Percentiles rank a stretch among this genome's conserved stretches.
These are phyloP conservation scores for Melampsora larici-populina DNA, from an alignment of 1,284 basidiomycete genomes.

Conservation along the genomic window DNA sequence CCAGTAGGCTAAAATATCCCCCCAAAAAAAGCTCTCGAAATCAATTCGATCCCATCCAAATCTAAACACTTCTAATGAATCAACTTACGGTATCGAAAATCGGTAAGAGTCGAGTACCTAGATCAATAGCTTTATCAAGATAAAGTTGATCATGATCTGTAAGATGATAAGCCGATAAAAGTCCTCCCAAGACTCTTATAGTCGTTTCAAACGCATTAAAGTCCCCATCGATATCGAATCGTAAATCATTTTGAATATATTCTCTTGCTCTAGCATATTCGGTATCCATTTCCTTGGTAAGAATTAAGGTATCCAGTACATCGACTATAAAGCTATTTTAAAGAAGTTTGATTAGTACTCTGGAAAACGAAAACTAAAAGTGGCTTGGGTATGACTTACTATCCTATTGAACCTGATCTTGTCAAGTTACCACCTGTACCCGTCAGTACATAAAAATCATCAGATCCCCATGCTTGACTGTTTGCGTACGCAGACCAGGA, in stretches of 20 bases:
- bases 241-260: conserved; percentile 62
- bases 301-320: conserved; percentile 32
- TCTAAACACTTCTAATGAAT: too few species aligned
- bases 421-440: conserved; percentile 27
- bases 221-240: conserved; percentile 72
- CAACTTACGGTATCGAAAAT: conserved; percentile 66
- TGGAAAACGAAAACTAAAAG: neutral
- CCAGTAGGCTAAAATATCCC: conserved; percentile 60
- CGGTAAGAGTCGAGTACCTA: conserved; percentile 79
- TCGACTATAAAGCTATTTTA: conserved; percentile 39
- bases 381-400: neutral
- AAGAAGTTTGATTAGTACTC: neutral
- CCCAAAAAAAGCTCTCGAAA: too few species aligned
- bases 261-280: conserved; percentile 16
- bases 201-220: conserved; percentile 92
- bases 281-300: conserved; percentile 22
- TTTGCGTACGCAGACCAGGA: conserved; percentile 27
- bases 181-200: conserved; percentile 74
- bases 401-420: conserved; percentile 10
- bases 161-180: conserved; percentile 78
- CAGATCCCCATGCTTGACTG: conserved; percentile 41
- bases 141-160: conserved; percentile 63
- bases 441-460: conserved; percentile 33
- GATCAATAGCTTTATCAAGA: conserved; percentile 71
- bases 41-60: too few species aligned